A percentile compares a stretch with the other conserved stretches of the same genome.
These are phyloP conservation scores for Knufia petricola DNA, from an alignment of 2,329 filamentous ascomycete species.

Conservation along the genomic window DNA sequence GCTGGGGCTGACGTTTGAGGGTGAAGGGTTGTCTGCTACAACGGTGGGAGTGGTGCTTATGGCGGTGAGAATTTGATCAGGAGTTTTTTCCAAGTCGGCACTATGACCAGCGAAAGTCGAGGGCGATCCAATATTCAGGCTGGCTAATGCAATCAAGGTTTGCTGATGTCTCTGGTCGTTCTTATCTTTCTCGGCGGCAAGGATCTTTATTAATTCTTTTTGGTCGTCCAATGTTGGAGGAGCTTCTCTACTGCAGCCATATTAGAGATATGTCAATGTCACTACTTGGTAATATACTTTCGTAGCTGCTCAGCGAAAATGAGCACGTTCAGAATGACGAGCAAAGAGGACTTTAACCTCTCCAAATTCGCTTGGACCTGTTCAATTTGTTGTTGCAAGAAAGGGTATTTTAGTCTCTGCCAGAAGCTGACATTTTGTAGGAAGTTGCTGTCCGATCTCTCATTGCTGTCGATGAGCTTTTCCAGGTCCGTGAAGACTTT, in stretches of 20 bases:
- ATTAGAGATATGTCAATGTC: background rate
- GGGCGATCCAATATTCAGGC: background rate
- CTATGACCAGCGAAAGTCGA: background rate
- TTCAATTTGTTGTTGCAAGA: constrained; percentile 23
- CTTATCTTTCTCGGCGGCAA: constrained; percentile 30
- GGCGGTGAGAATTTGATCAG: background rate
- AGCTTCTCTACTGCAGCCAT: background rate
- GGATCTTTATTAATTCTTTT: constrained; percentile 35
- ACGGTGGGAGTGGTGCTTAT: background rate
- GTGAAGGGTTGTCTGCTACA: background rate
- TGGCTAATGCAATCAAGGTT: background rate
- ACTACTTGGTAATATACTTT: constrained; percentile 4
- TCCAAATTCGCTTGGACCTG: constrained; percentile 26
- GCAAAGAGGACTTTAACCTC: constrained; percentile 25
- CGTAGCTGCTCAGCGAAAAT: constrained; percentile 25
- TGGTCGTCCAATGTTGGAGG: constrained; percentile 13
- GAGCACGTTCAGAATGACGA: constrained; percentile 27
- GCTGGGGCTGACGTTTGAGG: background rate
- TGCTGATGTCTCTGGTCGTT: background rate
- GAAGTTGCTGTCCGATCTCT: background rate
- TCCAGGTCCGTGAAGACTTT: constrained; percentile 23
- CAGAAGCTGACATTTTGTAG: background rate
- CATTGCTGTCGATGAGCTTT: constrained; percentile 11
- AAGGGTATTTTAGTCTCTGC: constrained; percentile 17
- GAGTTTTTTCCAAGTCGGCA: background rate